These are phyloP conservation scores for Cyclotella choctawhatcheeana DNA, from an alignment of 108 stramenopile genomes.

Conservation along the genomic window DNA sequence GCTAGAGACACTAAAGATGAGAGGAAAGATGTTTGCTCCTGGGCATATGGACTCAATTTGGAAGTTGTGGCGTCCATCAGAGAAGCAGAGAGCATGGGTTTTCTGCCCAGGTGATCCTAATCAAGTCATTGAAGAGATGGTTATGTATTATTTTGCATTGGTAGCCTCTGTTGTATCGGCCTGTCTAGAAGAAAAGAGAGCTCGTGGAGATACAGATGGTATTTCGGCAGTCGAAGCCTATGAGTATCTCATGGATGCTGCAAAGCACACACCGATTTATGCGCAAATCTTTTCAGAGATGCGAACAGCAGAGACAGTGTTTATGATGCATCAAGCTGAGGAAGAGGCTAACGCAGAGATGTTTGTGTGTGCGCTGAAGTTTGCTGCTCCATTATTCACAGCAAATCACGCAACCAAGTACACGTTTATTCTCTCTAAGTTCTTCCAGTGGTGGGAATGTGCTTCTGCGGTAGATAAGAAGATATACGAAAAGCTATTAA, in stretches of 20 bases:
- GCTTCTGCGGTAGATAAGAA: neutral
- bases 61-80: neutral
- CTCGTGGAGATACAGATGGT: neutral
- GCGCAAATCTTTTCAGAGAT: neutral
- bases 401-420: slow-evolving; percentile 12
- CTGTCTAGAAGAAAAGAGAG: neutral
- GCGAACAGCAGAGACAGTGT: neutral
- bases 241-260: neutral
- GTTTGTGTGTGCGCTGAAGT: slow-evolving; percentile 2
- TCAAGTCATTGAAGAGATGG: neutral
- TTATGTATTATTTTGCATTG: neutral
- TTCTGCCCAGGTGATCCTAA: neutral
- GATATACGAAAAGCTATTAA: neutral
- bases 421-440: neutral
- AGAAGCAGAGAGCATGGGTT: neutral
- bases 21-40: slow-evolving; percentile 6
- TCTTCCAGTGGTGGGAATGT: slow-evolving; percentile 2
- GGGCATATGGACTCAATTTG: neutral
- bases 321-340: slow-evolving; percentile 1
- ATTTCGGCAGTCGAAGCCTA: neutral
- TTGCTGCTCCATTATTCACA: neutral
- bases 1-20: slow-evolving; percentile 1
- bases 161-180: neutral
- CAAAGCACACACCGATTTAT: neutral
- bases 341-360: neutral